Conservation (phyloP, 169 alveolate genomes). For the Plasmodium cynomolgi region DNA sequence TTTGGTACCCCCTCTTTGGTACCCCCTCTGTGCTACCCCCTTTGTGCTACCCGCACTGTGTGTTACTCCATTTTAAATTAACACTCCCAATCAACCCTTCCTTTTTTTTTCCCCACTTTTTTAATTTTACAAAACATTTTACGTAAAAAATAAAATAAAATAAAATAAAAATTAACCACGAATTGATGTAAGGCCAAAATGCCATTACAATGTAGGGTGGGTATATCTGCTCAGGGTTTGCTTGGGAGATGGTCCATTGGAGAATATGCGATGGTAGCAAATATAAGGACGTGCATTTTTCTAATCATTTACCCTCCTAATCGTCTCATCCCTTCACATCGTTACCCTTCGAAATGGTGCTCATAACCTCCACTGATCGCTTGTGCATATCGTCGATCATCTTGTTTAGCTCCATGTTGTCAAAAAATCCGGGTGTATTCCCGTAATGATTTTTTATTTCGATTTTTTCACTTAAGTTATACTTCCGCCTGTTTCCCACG, state of each 20-base stretch:
- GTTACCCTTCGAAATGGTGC: constrained; percentile 75
- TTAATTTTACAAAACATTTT: neutral
- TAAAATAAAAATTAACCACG: neutral
- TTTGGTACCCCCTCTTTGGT: too few relatives aligned
- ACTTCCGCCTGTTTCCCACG: constrained; percentile 80
- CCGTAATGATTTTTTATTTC: constrained; percentile 65
- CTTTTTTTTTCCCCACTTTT: neutral
- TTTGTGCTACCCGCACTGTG: neutral
- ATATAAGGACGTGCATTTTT: neutral
- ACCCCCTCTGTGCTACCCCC: too few relatives aligned
- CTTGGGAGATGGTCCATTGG: neutral
- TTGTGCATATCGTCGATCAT: constrained; percentile 74
- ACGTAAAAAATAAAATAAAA: neutral
- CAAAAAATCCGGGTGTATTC: constrained; percentile 33
- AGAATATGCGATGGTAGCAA: too few relatives aligned
- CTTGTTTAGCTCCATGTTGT: constrained; percentile 62
- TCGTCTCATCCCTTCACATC: constrained; percentile 67
- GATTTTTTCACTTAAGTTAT: constrained; percentile 74
- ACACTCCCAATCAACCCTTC: neutral
- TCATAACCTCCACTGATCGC: constrained; percentile 77
- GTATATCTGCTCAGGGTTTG: neutral
- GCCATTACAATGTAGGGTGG: neutral
- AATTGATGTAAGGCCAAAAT: neutral
- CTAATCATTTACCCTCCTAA: neutral
- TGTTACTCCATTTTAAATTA: neutral